Evolutionary conservation across 495 filamentous ascomycete genomes (phyloP), one percentile per base, ranked within the genome.

Genomic region (Diplogelasinospora grovesii): DNA sequence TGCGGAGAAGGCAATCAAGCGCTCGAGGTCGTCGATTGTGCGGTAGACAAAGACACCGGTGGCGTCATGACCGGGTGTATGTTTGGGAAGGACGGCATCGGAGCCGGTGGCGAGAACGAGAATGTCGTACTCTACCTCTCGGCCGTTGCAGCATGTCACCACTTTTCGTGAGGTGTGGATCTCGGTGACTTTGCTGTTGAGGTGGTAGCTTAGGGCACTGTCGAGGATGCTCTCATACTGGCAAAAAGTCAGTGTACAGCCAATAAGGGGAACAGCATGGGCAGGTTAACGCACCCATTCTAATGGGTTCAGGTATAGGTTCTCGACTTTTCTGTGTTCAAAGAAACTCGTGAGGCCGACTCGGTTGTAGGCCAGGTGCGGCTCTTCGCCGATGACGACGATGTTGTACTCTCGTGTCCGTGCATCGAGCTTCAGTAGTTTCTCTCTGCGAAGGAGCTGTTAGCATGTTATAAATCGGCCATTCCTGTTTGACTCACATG

Each of bases 261-360:
- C 11, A 13, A 18, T 8, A 4, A 18, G 3, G 22, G 11, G 1
- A 30, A 22, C 4, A 39, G 13, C 13, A 10, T 8, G 22, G 22
- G 0, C 16, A 3, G 21, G 3, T 3, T 13, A 6, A 63, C 78
- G 50, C 59, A 89, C 85, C 90, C 90, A 97, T 78, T 89, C 83
- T 45, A 75, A 68, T 0, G 88, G 86, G 52, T 95, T 93, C 19
- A 97, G 71, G 50, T 95, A 95, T 28, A 97, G 57, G 53, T 92
- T 86, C 63, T 94, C 87, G 11, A 93, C 83, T 46, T 86, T 78
- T 43, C 90, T 77, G 63, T 95, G 89, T 52, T 86, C 81, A 53
- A 97, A 97, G 68, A 89, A 97, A 26, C 79, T 85, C 5, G 89
- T 95, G 26, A 97, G 71, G n/a, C 90, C 90, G 15, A 97, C 90